These are phyloP conservation scores for Cladosporium sp. DNA, from an alignment of 2,329 filamentous ascomycete genomes.

Conservation along the genomic window DNA sequence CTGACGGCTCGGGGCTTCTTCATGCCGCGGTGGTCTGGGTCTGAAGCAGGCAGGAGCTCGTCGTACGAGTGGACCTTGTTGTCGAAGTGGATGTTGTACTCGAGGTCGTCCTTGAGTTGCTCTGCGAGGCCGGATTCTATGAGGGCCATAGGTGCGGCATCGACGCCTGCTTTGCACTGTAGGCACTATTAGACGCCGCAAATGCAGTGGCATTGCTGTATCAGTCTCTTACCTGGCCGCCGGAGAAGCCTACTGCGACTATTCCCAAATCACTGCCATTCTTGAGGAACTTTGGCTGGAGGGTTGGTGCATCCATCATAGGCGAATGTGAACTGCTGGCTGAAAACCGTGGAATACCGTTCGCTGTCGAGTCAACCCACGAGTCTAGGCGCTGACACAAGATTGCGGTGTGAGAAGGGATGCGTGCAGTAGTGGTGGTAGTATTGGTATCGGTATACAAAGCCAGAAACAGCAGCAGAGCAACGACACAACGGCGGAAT, in stretches of 20 bases:
- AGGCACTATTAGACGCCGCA: slow-evolving; percentile 14
- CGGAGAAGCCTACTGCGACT: slow-evolving; percentile 93
- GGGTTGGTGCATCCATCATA: slow-evolving; percentile 53
- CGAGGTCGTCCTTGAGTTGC: slow-evolving; percentile 80
- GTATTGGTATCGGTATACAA: neutral
- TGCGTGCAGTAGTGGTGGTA: neutral
- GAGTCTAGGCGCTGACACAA: neutral
- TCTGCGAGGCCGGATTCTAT: slow-evolving; percentile 84
- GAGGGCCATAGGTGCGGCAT: slow-evolving; percentile 83
- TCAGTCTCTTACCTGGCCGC: slow-evolving; percentile 71
- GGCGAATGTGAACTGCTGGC: neutral
- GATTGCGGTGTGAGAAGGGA: neutral
- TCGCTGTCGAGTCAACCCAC: slow-evolving; percentile 1
- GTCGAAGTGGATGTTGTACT: slow-evolving; percentile 86
- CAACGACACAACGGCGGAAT: neutral
- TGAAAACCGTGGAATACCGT: neutral
- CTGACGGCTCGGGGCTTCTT: slow-evolving; percentile 88
- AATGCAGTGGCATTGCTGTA: neutral
- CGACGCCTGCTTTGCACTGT: slow-evolving; percentile 86
- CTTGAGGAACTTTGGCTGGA: slow-evolving; percentile 74
- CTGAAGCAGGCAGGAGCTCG: slow-evolving; percentile 67
- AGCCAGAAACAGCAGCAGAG: neutral
- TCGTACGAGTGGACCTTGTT: slow-evolving; percentile 77
- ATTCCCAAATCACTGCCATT: slow-evolving; percentile 80
- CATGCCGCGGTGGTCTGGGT: slow-evolving; percentile 86